Evolutionary conservation across 257 asterid species (phyloP), one percentile per base, ranked within the genome.

Genomic region (Haberlea rhodopensis): DNA sequence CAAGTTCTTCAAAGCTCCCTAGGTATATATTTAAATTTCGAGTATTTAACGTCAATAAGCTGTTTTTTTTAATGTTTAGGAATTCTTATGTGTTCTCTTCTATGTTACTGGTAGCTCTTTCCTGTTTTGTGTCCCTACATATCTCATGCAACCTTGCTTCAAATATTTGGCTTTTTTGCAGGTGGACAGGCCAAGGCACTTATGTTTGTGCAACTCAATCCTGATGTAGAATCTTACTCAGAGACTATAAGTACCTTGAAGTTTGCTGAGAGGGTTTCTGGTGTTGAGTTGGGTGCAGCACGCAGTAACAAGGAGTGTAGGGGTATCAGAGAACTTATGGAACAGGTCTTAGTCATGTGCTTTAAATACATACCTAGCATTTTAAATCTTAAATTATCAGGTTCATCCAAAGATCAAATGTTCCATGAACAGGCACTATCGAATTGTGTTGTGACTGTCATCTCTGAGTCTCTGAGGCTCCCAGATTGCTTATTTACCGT

Each of bases 231-330:
- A 67, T 91, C 98, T 57, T 88, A 83, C 62, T 81, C 94, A n/a
- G 98, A 91, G 82, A 85, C 92, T 68, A 57, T 85, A 76, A 91
- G 98, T 65, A 91, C 98, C 29, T 73, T 91, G 65, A 91, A 91
- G 78, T 91, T 91, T 85, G 95, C 98, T n/a, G 96, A 91, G 83
- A 78, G 98, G 78, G 98, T 89, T 55, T 91, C 98, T 62, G 98
- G 98, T 27, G 98, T 91, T 64, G 96, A 88, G 78, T 75, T 91
- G 83, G 98, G 98, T 66, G 95, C 96, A 20, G 96, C 96, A 19
- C 75, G 84, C 62, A 89, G 87, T 77, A 89, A 89, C 67, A 86
- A 75, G 76, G 95, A 91, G 85, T 89, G 95, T 60, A 82, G 87
- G 80, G 92, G 95, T 72, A 76, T 88, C 69, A 76, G 92, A 69